These are phyloP conservation scores for Babesia divergens DNA, from an alignment of 169 alveolate species.

Conservation along the genomic window DNA sequence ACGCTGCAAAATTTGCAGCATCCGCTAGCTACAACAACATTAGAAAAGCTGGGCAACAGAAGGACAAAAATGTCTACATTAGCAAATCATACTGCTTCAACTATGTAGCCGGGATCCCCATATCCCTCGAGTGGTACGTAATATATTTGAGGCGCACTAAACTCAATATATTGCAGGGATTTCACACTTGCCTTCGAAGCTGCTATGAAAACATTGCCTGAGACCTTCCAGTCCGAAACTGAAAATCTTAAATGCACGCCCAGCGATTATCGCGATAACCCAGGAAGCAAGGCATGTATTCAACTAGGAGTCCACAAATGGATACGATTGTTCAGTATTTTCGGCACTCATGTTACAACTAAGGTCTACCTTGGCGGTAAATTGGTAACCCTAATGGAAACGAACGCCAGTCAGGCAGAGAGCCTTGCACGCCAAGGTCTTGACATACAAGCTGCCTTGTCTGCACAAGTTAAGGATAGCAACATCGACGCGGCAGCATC, in stretches of 20 bases:
- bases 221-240: background rate
- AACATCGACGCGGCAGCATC: conserved; percentile 16
- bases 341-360: conserved; percentile 62
- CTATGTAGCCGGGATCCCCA: conserved; percentile 62
- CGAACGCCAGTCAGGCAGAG: conserved; percentile 45
- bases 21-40: conserved; percentile 46
- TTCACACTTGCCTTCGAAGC: conserved; percentile 38
- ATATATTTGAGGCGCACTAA: no score
- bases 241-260: conserved; percentile 26
- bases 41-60: conserved; percentile 4
- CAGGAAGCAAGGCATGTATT: conserved; percentile 21
- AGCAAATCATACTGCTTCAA: conserved; percentile 59
- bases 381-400: conserved; percentile 38
- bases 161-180: conserved; percentile 30
- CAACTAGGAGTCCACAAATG: conserved; percentile 36
- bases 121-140: conserved; percentile 37
- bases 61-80: conserved; percentile 11
- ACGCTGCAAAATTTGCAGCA: conserved; percentile 44
- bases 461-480: conserved; percentile 20
- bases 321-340: conserved; percentile 47
- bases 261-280: conserved; percentile 26
- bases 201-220: conserved; percentile 10
- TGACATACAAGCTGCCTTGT: conserved; percentile 32
- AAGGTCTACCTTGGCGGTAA: conserved; percentile 63
- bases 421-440: conserved; percentile 17